Evolutionary conservation across 1,284 basidiomycete genomes (phyloP).

Genomic region (Stereum hirsutum): DNA sequence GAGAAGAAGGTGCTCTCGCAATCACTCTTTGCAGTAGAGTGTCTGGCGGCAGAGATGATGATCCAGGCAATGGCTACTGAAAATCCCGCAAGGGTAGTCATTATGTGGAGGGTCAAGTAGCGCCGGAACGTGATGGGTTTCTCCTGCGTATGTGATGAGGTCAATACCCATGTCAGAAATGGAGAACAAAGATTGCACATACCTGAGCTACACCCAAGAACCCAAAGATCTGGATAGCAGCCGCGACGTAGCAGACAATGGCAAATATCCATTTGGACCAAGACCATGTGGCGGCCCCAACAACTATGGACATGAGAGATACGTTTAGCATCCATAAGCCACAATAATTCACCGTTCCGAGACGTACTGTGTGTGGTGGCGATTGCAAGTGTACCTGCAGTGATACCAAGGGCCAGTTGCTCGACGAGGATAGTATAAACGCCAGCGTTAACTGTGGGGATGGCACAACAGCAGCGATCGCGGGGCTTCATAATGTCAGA

Average conservation of each 20-base stretch:
- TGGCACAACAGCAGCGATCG: slow-evolving; percentile 78
- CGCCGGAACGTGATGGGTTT: slow-evolving; percentile 66
- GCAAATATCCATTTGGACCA: slow-evolving; percentile 72
- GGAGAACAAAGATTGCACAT: slow-evolving; percentile 15
- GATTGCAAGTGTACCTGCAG: slow-evolving; percentile 72
- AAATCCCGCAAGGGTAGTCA: slow-evolving; percentile 54
- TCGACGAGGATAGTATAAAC: slow-evolving; percentile 76
- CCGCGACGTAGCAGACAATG: slow-evolving; percentile 64
- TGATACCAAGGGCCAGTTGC: slow-evolving; percentile 60
- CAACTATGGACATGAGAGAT: slow-evolving; percentile 47
- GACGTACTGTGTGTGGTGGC: slow-evolving; percentile 71
- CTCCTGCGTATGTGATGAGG: slow-evolving; percentile 41
- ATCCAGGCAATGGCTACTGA: slow-evolving; percentile 75
- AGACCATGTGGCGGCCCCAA: slow-evolving; percentile 73
- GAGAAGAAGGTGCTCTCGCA: slow-evolving; percentile 61
- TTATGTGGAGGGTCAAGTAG: slow-evolving; percentile 64
- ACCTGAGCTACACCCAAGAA: slow-evolving; percentile 77
- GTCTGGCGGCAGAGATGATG: slow-evolving; percentile 66
- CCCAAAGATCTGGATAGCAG: slow-evolving; percentile 69
- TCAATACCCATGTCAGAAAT: neutral
- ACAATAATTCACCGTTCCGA: neutral
- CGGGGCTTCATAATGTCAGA: slow-evolving; percentile 40
- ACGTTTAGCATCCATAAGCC: slow-evolving; percentile 5
- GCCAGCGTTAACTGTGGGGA: slow-evolving; percentile 80
- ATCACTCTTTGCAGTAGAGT: slow-evolving; percentile 55